Evolutionary conservation across 192 early-diverging fungal species (phyloP), one percentile per base, ranked within the genome.

Genomic region (Umbelopsis isabellina): DNA sequence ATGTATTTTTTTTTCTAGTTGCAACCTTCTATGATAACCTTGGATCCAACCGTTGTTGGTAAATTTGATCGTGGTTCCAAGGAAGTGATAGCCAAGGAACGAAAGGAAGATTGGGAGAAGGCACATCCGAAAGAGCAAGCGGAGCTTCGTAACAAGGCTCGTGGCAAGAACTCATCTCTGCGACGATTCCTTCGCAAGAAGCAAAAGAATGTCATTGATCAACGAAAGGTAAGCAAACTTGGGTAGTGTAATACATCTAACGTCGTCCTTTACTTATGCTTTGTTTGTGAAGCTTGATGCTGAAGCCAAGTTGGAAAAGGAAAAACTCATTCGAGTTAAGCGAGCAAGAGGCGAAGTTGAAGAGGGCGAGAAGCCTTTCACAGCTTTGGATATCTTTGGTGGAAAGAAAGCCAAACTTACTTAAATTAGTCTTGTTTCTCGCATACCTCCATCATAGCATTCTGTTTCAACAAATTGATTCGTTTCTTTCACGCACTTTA

Each of bases 21-120:
- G 69, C 93, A 96, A 55, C 93, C 95, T 46, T 94, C 97, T 64
- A 97, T 95, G 82, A 95, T 98, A 71, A 81, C 90, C 9, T 79
- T 98, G 48, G 88, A 97, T 75, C 92, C 94, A 15, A 87, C 78
- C 46, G 84, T 92, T 44, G 85, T 98, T 37, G 96, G 94, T 46
- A 86, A 86, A 25, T 75, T 95, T 65, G 95, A 94, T 76, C 83
- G 86, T 49, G 83, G 86, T 2, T 79, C 88, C 12, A 77, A 78
- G 33, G 89, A 91, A 30, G 78, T 91, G 25, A 51, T 88, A 55
- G 72, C 66, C 49, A 84, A 87, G 71, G 90, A 92, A 68, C 67
- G 79, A 68, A 74, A 83, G 66, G 69, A 87, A 53, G 91, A 86
- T 18, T 85, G 80, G 75, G 88, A 85, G 37, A 86, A 81, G 20